Conservation (phyloP, 768 basidiomycete species). For the Pulveroboletus sp. region DNA sequence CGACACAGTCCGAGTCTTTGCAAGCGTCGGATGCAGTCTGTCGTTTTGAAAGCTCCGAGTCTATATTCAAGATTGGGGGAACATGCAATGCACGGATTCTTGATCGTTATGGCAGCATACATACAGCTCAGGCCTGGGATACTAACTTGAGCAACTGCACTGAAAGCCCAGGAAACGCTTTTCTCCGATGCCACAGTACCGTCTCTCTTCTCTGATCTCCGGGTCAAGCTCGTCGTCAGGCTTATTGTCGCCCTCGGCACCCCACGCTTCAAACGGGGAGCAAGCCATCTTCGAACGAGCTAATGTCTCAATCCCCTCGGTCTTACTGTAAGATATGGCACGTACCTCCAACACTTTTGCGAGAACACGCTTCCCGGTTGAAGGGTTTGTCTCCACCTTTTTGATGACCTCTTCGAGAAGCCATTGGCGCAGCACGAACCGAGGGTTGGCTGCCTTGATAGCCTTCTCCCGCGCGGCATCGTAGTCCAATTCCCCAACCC, state of each 20-base stretch:
- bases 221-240: slow-evolving; percentile 47
- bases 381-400: slow-evolving; percentile 64
- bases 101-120: no score
- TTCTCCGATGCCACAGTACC: slow-evolving; percentile 77
- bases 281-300: slow-evolving; percentile 69
- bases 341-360: slow-evolving; percentile 81
- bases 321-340: background rate
- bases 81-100: no score
- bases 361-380: slow-evolving; percentile 63
- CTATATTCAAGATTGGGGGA: no score
- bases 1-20: no score
- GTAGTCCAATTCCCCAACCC: slow-evolving; percentile 38
- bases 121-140: no score
- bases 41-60: no score
- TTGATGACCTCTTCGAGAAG: slow-evolving; percentile 89
- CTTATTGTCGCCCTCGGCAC: slow-evolving; percentile 58
- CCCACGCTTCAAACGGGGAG: slow-evolving; percentile 85
- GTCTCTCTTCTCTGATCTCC: slow-evolving; percentile 66
- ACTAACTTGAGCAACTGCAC: slow-evolving; percentile 89
- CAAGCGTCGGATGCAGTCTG: no score
- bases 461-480: slow-evolving; percentile 48
- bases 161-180: slow-evolving; percentile 83
- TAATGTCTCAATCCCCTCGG: background rate
- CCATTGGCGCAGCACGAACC: slow-evolving; percentile 95
- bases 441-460: slow-evolving; percentile 70